Base-by-base conservation (phyloP, 441 rosid species). In the Macaranga tanarius region DNA sequence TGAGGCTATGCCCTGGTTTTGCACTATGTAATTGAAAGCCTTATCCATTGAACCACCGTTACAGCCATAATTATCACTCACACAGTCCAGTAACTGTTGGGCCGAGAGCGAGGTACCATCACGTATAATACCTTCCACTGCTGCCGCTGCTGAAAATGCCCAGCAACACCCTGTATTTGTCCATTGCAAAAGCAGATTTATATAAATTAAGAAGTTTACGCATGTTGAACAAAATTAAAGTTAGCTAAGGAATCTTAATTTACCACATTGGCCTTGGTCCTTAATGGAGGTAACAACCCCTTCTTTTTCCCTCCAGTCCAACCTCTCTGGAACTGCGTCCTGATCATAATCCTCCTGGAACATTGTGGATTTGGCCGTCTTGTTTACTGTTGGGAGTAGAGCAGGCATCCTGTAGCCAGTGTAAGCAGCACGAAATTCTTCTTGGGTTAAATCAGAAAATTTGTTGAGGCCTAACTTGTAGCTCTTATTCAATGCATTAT, bases 131-230 rank as follows among this genome's bases (percentile, higher is more conserved):
- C 93, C 92, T 86, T 90, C 91, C 44, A 89, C 72, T 17, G 94
- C 89, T 71, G 92, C 91, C 62, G 87, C 88, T 3, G 91, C 89
- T n/a, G 94, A 79, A 51, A 91, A 91, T 15, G 94, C 96, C 94
- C 96, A 91, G 56, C 94, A 91, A 69, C 88, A 82, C 65, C 94
- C 91, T 89, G 85, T 5, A 52, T 52, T 5, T 6, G 5, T 5
- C 2, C 10, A 52, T 0, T 11, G 5, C 23, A 17, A n/a, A 52
- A 4, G 23, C 9, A 17, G 19, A 16, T 48, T 10, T 48, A 16
- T 16, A 11, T 48, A 12, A 13, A 48, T 48, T 16, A 48, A 48
- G 16, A 48, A 48, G 0, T 48, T 48, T 11, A 12, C 40, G 38
- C 38, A 34, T 0, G 38, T 2, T 31, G 38, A 31, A 34, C 38